Base-by-base conservation (phyloP, 495 filamentous ascomycete genomes). In the Lophiostoma macrostomum region DNA sequence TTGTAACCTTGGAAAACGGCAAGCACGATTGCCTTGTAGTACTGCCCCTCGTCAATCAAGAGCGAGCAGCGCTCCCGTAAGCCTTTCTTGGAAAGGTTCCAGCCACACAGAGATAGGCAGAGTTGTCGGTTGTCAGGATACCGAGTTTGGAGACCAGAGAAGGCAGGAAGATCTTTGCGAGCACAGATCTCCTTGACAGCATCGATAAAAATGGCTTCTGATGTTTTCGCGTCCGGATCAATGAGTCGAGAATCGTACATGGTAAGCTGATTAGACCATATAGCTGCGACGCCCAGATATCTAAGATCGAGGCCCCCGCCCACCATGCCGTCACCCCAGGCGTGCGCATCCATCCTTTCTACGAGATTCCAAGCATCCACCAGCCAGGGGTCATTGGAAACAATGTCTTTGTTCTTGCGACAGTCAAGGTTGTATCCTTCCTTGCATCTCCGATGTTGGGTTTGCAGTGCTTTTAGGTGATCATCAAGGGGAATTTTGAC, bases 391-490 rank as follows among this genome's bases (percentile, higher is more conserved):
- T 95, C 85, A 58, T 91, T 84, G 1, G 74, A 67, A 1, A 86
- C 69, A 20, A 95, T 80, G 6, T 76, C 61, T 51, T 76, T 77
- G 60, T 95, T 96, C 24, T 72, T 78, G 10, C 67, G 60, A 52
- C 77, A 85, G 64, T 95, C 77, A 59, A 95, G 90, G 1, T 87
- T 71, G 64, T 96, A 96, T 0, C 87, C 86, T 64, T 86, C 83
- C 50, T 76, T 76, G 48, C 86, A 83, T 41, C 75, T 78, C 47
- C 67, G 71, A 59, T 70, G 71, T 45, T 59, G 80, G 16, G 80
- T 54, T 22, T 58, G 47, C 8, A 63, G 50, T 3, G 54, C 11
- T 38, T 58, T 64, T 10, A 64, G 49, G 27, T 44, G 45, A 27
- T 67, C 64, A 18, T 41, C 14, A 13, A 67, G 29, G 25, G 40